These are phyloP conservation scores for Toxicodendron radicans DNA, from an alignment of 345 rosid genomes.

Conservation along the genomic window DNA sequence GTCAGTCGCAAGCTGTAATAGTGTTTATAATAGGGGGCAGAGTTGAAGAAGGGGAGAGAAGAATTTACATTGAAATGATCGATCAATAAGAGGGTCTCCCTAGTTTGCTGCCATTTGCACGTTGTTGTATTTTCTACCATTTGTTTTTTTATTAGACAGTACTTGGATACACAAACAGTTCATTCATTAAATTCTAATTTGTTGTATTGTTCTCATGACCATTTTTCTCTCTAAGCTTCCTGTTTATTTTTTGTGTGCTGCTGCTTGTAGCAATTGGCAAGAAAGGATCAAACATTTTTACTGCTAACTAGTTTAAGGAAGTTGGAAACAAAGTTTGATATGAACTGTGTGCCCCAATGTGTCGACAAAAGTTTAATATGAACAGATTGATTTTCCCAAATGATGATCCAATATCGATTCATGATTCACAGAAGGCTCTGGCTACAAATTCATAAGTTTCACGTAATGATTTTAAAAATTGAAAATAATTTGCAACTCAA, in stretches of 20 bases:
- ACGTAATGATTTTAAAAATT: too few relatives aligned
- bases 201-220: background rate
- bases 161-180: constrained; percentile 18
- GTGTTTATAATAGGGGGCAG: constrained; percentile 33
- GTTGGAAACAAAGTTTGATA: too few relatives aligned
- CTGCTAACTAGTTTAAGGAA: too few relatives aligned
- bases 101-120: constrained; percentile 25
- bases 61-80: constrained; percentile 20
- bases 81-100: constrained; percentile 22
- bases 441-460: too few relatives aligned
- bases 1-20: constrained; percentile 19
- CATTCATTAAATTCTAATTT: constrained; percentile 29
- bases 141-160: constrained; percentile 3
- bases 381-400: background rate
- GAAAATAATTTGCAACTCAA: too few relatives aligned
- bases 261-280: background rate
- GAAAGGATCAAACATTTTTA: too few relatives aligned
- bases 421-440: too few relatives aligned
- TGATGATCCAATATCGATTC: too few relatives aligned
- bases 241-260: too few relatives aligned
- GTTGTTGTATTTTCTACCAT: constrained; percentile 26
- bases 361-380: too few relatives aligned
- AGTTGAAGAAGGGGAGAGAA: constrained; percentile 18
- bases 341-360: background rate
- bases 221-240: background rate